A percentile compares a stretch with the other conserved stretches of the same genome.
Conservation (phyloP, 176 grass and related monocot genomes). For the Rhynchospora pubera region DNA sequence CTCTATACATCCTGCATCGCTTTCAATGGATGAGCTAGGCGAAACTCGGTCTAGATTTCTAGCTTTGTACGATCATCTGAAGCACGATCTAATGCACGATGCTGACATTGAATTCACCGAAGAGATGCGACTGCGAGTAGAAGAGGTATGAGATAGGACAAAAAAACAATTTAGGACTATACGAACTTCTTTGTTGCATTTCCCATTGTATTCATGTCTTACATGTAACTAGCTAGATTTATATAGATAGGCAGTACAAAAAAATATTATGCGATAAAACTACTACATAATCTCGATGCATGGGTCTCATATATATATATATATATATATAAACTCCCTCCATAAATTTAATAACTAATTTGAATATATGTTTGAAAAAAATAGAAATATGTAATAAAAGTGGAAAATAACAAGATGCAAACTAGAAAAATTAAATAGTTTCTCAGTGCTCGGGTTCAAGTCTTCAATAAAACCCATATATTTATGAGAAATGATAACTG, state of each 20-base stretch:
- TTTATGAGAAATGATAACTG: too few relatives aligned
- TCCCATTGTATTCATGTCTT: neutral
- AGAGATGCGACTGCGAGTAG: neutral
- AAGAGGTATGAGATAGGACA: neutral
- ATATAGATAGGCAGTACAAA: too few relatives aligned
- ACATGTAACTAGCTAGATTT: too few relatives aligned
- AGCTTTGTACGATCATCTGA: neutral
- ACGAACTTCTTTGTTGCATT: neutral
- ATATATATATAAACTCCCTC: too few relatives aligned
- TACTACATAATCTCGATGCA: neutral
- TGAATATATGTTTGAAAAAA: too few relatives aligned
- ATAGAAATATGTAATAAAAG: too few relatives aligned
- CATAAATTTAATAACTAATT: too few relatives aligned
- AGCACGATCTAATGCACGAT: constrained; percentile 6
- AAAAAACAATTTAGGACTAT: neutral
- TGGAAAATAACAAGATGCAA: too few relatives aligned
- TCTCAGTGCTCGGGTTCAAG: too few relatives aligned
- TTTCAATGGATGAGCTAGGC: neutral
- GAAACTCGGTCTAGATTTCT: neutral
- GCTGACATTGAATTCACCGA: constrained; percentile 3
- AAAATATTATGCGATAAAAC: neutral
- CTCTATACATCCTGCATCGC: neutral
- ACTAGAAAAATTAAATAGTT: too few relatives aligned
- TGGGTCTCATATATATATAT: too few relatives aligned
- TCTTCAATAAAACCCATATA: too few relatives aligned